Base-by-base conservation (phyloP, 1,284 basidiomycete species). In the Takashimella koratensis region DNA sequence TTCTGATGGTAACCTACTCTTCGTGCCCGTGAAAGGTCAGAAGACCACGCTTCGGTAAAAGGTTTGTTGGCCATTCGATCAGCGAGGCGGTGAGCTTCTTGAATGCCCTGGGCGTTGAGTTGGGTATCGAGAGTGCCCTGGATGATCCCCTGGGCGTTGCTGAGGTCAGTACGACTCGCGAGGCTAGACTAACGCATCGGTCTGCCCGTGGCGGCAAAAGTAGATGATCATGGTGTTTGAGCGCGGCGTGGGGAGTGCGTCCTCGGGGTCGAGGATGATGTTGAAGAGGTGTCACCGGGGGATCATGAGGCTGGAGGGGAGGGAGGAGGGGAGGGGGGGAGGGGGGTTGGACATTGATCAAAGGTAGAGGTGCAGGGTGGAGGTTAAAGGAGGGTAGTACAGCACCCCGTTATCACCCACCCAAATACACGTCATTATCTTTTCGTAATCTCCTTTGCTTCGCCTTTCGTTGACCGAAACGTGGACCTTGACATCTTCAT, bases 71-170 rank as follows among this genome's bases (percentile, higher is more conserved):
- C 45, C 2, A 76, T 51, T 3, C 54, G 43, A 3, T 67, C 45
- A 4, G 65, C 64, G 1, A 73, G 52, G 1, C 62, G 45, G 1
- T 43, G 20, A 5, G 71, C 64, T 56, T 76, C 70, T 0, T 26
- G 19, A 4, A 66, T 58, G 0, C 75, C 75, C 10, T 62, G 59
- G 11, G 62, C 66, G 47, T 76, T 77, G 12, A 77, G 60, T 16
- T 65, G 67, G 2, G 66, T 71, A 55, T 77, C 71, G 16, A 68
- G 50, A 8, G 74, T 69, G 22, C 75, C 75, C 57, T 76, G 75
- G 13, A 76, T 71, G 43, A 73, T 66, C 16, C 72, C 69, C 20
- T 60, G 53, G 8, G 64, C 24, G 46, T 76, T 76, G 54, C 73
- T 76, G 50, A 0, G 25, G 13, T 20, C n/a, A 41, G 27, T 12